A percentile compares a stretch with the other conserved stretches of the same genome.
Conservation (phyloP, 2,329 filamentous ascomycete genomes). For the Ilyonectria sp. region DNA sequence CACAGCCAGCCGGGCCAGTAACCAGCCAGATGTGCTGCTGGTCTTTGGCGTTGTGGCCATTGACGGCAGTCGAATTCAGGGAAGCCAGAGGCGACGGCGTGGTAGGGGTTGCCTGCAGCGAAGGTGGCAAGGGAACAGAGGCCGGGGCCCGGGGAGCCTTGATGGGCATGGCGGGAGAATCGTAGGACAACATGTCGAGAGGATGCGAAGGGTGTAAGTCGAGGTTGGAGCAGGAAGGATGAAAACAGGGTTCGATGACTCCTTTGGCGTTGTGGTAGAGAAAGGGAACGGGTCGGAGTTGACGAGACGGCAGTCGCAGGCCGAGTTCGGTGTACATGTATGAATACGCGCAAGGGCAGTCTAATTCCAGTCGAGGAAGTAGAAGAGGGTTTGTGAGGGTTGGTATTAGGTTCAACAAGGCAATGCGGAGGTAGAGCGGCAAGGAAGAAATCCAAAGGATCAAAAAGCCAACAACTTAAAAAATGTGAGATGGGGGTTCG, state of each 20-base stretch:
- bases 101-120: slow-evolving; percentile 38
- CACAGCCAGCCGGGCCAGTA: slow-evolving; percentile 84
- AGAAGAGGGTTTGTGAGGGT: slow-evolving; percentile 12
- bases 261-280: slow-evolving; percentile 34
- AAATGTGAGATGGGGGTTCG: slow-evolving; percentile 12
- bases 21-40: slow-evolving; percentile 85
- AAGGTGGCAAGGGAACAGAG: slow-evolving; percentile 43
- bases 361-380: slow-evolving; percentile 7
- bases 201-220: slow-evolving; percentile 15
- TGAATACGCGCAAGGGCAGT: slow-evolving; percentile 20
- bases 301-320: slow-evolving; percentile 36
- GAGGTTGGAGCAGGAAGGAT: slow-evolving; percentile 20
- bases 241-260: slow-evolving; percentile 26
- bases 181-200: slow-evolving; percentile 66
- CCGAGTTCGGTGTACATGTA: slow-evolving; percentile 35
- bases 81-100: slow-evolving; percentile 41
- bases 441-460: slow-evolving; percentile 21
- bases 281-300: slow-evolving; percentile 25
- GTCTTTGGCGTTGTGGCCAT: slow-evolving; percentile 49
- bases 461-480: background rate
- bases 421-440: slow-evolving; percentile 21
- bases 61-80: slow-evolving; percentile 50
- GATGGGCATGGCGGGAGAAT: slow-evolving; percentile 61
- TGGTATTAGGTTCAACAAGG: background rate
- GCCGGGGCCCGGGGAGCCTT: slow-evolving; percentile 56